These are phyloP conservation scores for Neoboletus magnificus DNA, from an alignment of 768 basidiomycete species.

Conservation along the genomic window DNA sequence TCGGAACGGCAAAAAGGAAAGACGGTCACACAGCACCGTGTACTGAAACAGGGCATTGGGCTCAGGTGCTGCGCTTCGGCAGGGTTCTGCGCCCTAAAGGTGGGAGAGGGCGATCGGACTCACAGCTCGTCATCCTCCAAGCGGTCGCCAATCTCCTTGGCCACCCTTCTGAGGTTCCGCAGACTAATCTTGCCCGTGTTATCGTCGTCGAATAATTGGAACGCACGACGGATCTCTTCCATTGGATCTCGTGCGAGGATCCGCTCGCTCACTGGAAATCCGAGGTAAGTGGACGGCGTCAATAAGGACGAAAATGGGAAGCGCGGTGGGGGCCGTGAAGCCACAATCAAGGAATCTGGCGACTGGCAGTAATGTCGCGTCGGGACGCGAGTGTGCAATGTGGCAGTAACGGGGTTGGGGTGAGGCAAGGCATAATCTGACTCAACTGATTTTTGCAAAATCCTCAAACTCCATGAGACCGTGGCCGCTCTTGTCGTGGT, in stretches of 20 bases:
- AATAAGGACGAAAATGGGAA: not conserved
- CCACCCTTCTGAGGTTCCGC: constrained; percentile 87
- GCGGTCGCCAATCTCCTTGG: constrained; percentile 94
- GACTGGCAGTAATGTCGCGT: constrained; percentile 4
- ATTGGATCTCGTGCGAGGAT: constrained; percentile 93
- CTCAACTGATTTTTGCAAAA: constrained; percentile 89
- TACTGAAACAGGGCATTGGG: constrained; percentile 31
- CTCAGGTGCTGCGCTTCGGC: constrained; percentile 21
- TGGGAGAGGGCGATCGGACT: constrained; percentile 35
- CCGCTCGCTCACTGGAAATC: constrained; percentile 79
- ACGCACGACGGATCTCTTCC: constrained; percentile 94
- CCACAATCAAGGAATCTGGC: not conserved
- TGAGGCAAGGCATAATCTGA: constrained; percentile 8
- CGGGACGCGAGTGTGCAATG: not conserved
- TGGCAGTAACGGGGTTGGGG: not conserved
- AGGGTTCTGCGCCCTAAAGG: constrained; percentile 16
- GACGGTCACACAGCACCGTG: constrained; percentile 18
- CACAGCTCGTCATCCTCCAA: constrained; percentile 96
- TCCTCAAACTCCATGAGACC: constrained; percentile 90
- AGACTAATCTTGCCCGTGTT: constrained; percentile 92
- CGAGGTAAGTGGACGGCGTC: constrained; percentile 17
- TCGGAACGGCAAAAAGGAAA: constrained; percentile 13
- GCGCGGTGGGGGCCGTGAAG: not conserved
- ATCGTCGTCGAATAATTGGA: constrained; percentile 96
- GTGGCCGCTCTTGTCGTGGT: constrained; percentile 81